phyloP scores from a whole-genome alignment of 352 stramenopile genomes.

The Pythium grandisporangium region DNA sequence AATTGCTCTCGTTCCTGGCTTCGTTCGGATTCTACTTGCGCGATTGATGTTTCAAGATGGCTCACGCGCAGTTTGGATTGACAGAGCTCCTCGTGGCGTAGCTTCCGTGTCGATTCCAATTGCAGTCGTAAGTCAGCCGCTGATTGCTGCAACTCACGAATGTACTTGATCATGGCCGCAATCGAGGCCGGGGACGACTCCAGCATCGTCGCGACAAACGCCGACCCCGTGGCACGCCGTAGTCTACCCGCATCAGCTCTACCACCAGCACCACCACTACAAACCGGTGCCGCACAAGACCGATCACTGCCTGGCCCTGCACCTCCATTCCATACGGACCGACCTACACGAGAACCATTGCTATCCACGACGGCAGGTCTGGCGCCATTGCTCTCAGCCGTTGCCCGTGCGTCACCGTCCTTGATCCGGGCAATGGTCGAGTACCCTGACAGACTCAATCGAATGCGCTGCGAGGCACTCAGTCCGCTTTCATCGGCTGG shows the following conservation, averaged over 20 bases:
- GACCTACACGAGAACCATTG: too few species aligned
- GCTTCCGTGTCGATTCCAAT: constrained; percentile 37
- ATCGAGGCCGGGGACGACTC: constrained; percentile 45
- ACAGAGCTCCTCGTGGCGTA: constrained; percentile 40
- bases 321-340: too few species aligned
- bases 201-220: constrained; percentile 39
- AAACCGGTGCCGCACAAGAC: too few species aligned
- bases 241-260: too few species aligned
- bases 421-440: constrained; percentile 15
- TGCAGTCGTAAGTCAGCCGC: constrained; percentile 52
- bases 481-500: constrained; percentile 18
- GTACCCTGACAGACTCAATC: constrained; percentile 39
- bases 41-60: constrained; percentile 32
- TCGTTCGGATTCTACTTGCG: constrained; percentile 10
- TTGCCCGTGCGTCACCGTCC: constrained; percentile 14
- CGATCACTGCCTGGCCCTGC: too few species aligned
- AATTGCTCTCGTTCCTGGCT: constrained; percentile 8
- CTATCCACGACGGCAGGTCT: too few species aligned
- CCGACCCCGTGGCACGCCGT: constrained; percentile 16
- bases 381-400: too few species aligned
- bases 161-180: constrained; percentile 67
- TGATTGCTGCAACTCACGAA: constrained; percentile 61
- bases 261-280: too few species aligned
- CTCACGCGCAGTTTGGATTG: constrained; percentile 28
- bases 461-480: constrained; percentile 47